Base-by-base conservation (phyloP, 768 basidiomycete species). In the Kwoniella europaea region DNA sequence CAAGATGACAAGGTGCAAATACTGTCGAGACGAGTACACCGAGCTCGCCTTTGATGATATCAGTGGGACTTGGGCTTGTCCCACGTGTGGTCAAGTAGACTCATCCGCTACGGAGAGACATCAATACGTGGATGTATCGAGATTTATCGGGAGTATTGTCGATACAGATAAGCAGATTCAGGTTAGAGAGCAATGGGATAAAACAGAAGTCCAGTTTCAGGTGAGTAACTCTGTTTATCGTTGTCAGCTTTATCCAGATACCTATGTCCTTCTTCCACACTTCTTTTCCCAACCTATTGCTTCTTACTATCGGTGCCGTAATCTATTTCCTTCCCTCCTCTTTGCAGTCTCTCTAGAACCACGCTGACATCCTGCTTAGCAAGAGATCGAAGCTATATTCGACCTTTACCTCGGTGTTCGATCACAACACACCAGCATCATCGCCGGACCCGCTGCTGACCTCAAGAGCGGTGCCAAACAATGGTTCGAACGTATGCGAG, bases 41-140 rank as follows among this genome's bases (percentile, higher is more conserved):
- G 12, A 13, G 46, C 46, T 50, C 46, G 46, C 46, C 12, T 50
- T 62, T 15, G 24, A 22, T 27, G 67, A 68, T 53, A 53, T 55
- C 16, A 56, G 22, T 7, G 68, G 68, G 16, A 46, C 35, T 16
- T 71, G 50, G 55, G 69, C 72, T 9, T 77, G 76, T 62, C 68
- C 71, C 2, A 18, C 9, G 20, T 77, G 76, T 52, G 76, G 76
- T 3, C 15, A 20, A 27, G 53, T 74, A 46, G 73, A 77, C 52
- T 20, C 55, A 41, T 60, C 10, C 10, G 41, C 41, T 4, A 72
- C 71, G 46, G 46, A 42, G 59, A 27, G 35, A 9, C 10, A 12
- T 27, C 58, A 66, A 4, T 42, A 12, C 22, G 62, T 68, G 18
- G 44, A 62, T 52, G 20, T 46, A 43, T 57, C 57, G 41, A 53